Evolutionary conservation across 139 green algal genomes (phyloP), one percentile per base, ranked within the genome.

Genomic region (Astrephomene gubernaculifera): DNA sequence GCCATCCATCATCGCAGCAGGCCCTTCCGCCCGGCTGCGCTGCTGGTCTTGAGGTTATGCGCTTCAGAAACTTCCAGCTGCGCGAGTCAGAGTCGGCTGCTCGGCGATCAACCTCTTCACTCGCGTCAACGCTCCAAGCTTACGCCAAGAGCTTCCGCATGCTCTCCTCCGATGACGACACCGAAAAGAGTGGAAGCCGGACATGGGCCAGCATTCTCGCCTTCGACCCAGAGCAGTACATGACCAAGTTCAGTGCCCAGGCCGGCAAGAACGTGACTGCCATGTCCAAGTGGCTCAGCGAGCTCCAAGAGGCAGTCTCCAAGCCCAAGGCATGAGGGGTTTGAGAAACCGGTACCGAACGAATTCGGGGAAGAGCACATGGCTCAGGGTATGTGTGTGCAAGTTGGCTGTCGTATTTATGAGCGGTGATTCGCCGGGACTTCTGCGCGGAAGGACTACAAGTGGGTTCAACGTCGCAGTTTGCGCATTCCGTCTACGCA

Each of bases 111-210:
- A n/a, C n/a, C n/a, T n/a, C n/a, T n/a, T 21, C 70, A 6, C 35
- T 78, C 70, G 44, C 44, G 5, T 31, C 35, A 22, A 29, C 71
- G 31, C 45, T 80, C 2, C 43, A 38, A 45, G 22, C 45, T 7
- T 80, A 67, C 33, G 45, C 45, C 4, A 67, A 45, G 45, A 35
- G 45, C 49, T 81, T 81, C 60, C 73, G 73, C 53, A 38, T 81
- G 24, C 53, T 81, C 1, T 70, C 73, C 52, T 81, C 73, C 1
- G 36, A 29, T 21, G 73, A 24, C 27, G 53, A 69, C 53, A 19
- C 29, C 2, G 69, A 81, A 35, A 25, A 6, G 7, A 52, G 73
- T 17, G 17, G 69, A 3, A 53, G 27, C 52, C 69, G 53, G 38
- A 81, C 53, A n/a, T 44, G 52, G 53, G 19, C 35, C 25, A 41